Evolutionary conservation across 768 basidiomycete species (phyloP).

Genomic region (Suillus luteus): DNA sequence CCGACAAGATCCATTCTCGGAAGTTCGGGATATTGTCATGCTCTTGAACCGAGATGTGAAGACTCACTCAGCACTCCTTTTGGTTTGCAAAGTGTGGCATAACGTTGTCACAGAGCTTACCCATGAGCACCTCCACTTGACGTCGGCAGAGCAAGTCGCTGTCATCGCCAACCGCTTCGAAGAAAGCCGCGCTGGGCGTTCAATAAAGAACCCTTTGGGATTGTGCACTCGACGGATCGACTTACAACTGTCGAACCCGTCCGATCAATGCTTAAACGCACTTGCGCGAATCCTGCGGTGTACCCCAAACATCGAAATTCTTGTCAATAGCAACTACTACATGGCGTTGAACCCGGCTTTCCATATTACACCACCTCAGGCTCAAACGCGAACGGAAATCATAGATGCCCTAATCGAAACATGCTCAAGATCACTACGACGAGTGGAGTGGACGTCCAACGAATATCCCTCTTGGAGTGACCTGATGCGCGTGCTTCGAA

Average conservation of each 20-base stretch:
- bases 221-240: slow-evolving; percentile 45
- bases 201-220: slow-evolving; percentile 35
- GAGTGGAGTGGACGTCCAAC: slow-evolving; percentile 48
- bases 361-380: slow-evolving; percentile 24
- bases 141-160: slow-evolving; percentile 37
- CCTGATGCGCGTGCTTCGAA: slow-evolving; percentile 38
- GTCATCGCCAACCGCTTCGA: slow-evolving; percentile 39
- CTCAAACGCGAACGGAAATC: slow-evolving; percentile 35
- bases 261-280: slow-evolving; percentile 18
- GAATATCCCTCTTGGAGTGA: slow-evolving; percentile 46
- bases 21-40: slow-evolving; percentile 32
- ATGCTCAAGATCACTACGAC: slow-evolving; percentile 38
- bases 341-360: slow-evolving; percentile 24
- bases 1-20: slow-evolving; percentile 43
- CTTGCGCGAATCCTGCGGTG: slow-evolving; percentile 41
- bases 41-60: slow-evolving; percentile 31
- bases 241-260: slow-evolving; percentile 38
- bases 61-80: slow-evolving; percentile 34
- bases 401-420: slow-evolving; percentile 35
- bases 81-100: slow-evolving; percentile 43
- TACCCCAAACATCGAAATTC: slow-evolving; percentile 47
- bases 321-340: slow-evolving; percentile 41
- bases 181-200: slow-evolving; percentile 18
- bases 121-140: slow-evolving; percentile 43
- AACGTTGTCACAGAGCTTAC: slow-evolving; percentile 39